Evolutionary conservation across 2,329 filamentous ascomycete species (phyloP).

Genomic region (Diaporthe vexans): DNA sequence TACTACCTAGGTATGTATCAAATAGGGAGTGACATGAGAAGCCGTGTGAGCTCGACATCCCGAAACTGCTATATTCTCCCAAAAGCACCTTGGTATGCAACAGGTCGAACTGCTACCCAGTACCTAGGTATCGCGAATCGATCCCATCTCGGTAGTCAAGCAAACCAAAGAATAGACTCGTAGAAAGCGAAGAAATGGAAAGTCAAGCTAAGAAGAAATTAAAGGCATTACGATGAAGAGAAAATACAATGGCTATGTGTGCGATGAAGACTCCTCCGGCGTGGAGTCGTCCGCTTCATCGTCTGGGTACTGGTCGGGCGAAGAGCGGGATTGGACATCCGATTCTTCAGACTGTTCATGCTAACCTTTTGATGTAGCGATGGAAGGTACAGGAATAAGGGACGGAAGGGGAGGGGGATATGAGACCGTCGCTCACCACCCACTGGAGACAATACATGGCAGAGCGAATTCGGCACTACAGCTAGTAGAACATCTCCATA

Average conservation of each 20-base stretch:
- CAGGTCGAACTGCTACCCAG: no score
- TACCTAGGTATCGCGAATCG: no score
- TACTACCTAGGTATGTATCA: no score
- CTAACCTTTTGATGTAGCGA: neutral
- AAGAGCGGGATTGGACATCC: neutral
- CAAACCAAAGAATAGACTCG: no score
- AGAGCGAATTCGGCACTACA: neutral
- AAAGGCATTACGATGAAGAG: neutral
- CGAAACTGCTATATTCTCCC: no score
- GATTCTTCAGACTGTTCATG: slow-evolving; percentile 18
- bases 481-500: neutral
- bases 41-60: no score
- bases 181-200: no score
- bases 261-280: neutral
- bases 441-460: neutral
- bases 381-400: neutral
- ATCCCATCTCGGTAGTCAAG: no score
- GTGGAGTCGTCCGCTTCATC: neutral
- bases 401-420: neutral
- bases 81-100: no score
- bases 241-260: neutral
- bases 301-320: neutral
- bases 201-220: no score
- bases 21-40: no score
- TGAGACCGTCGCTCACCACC: neutral